phyloP scores from a whole-genome alignment of 352 stramenopile species.

The Globisporangium alternatum region DNA sequence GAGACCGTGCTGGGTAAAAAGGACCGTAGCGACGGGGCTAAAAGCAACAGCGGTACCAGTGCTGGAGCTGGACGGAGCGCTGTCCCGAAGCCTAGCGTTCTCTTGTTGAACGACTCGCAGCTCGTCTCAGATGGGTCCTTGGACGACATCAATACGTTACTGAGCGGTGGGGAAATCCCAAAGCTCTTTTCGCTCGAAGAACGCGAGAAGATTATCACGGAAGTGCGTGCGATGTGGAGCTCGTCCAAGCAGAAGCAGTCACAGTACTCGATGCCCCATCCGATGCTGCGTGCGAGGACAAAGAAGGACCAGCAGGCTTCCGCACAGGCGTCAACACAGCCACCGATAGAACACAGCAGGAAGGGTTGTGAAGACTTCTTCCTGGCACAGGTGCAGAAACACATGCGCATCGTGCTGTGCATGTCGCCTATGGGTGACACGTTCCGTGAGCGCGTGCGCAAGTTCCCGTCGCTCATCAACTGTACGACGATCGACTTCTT shows the following conservation, averaged over 20 bases:
- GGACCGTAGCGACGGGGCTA: not conserved
- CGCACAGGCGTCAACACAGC: not conserved
- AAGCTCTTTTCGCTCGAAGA: slow-evolving; percentile 87
- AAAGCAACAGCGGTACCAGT: not conserved
- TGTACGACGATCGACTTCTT: slow-evolving; percentile 95
- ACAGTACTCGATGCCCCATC: not conserved
- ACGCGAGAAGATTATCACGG: slow-evolving; percentile 72
- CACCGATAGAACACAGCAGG: slow-evolving; percentile 31
- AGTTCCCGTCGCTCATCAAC: slow-evolving; percentile 93
- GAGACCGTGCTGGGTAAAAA: slow-evolving; percentile 35
- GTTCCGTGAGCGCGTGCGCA: slow-evolving; percentile 84
- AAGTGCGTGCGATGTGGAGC: slow-evolving; percentile 41
- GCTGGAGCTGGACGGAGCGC: not conserved
- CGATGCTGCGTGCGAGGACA: slow-evolving; percentile 5
- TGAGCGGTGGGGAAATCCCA: slow-evolving; percentile 83
- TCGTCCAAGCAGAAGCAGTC: slow-evolving; percentile 1
- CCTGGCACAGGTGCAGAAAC: slow-evolving; percentile 61
- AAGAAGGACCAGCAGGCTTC: not conserved
- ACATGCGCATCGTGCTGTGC: slow-evolving; percentile 91
- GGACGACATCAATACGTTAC: slow-evolving; percentile 88
- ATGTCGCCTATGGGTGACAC: slow-evolving; percentile 78
- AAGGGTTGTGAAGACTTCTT: slow-evolving; percentile 85
- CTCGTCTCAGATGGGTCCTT: slow-evolving; percentile 83
- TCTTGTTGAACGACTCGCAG: slow-evolving; percentile 84
- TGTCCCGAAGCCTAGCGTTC: slow-evolving; percentile 36